These are phyloP conservation scores for Xylariaceae sp. DNA, from an alignment of 2,329 filamentous ascomycete genomes.

Conservation along the genomic window DNA sequence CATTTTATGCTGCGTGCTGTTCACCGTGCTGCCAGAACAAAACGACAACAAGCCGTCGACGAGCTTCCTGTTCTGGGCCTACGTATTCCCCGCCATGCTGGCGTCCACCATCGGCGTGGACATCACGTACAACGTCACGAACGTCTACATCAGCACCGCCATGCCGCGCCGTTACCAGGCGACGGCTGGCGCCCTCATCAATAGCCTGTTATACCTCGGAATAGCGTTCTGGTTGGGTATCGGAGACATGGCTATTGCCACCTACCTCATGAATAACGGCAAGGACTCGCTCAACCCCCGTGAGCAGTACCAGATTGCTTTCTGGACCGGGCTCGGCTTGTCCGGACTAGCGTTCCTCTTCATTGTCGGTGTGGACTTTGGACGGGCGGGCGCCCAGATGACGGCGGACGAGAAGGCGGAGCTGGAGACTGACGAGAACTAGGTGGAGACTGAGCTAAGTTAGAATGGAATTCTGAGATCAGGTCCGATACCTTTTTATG, in stretches of 20 bases:
- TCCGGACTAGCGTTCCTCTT: constrained; percentile 23
- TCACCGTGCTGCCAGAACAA: constrained; percentile 56
- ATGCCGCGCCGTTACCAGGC: constrained; percentile 63
- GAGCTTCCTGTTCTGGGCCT: constrained; percentile 62
- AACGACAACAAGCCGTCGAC: constrained; percentile 34
- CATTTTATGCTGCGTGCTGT: constrained; percentile 53
- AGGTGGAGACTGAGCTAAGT: no score
- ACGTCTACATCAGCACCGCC: constrained; percentile 71
- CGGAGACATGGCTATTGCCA: constrained; percentile 57
- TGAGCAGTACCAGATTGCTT: constrained; percentile 28
- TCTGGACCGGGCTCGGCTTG: constrained; percentile 29
- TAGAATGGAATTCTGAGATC: no score
- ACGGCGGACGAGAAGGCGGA: constrained; percentile 29
- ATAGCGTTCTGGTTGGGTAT: constrained; percentile 68
- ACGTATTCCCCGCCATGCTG: constrained; percentile 65
- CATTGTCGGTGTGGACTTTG: constrained; percentile 25
- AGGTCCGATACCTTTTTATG: neutral
- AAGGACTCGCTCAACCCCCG: constrained; percentile 17
- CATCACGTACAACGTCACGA: constrained; percentile 68
- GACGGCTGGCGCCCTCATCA: constrained; percentile 65
- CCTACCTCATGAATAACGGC: constrained; percentile 31
- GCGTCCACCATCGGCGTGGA: constrained; percentile 69
- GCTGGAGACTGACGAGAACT: constrained; percentile 6
- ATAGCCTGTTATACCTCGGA: constrained; percentile 64
- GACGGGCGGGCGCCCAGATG: constrained; percentile 27